Percentiles rank a stretch among this genome's conserved stretches.
Evolutionary conservation across 2,329 filamentous ascomycete genomes (phyloP).

Genomic region (Alternaria infectoria): DNA sequence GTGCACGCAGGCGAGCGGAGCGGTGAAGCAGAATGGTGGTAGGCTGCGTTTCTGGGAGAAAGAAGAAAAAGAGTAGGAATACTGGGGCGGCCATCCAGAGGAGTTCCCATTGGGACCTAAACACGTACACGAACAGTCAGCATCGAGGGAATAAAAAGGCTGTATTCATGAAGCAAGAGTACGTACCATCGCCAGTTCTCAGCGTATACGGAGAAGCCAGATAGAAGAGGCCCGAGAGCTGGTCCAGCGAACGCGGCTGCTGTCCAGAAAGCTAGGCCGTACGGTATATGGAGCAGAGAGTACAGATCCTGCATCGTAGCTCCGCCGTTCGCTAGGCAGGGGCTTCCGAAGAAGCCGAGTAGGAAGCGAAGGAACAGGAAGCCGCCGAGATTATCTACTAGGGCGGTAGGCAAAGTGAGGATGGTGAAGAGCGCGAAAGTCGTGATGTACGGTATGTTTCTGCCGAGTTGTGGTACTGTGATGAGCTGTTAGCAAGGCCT

Average conservation of each 20-base stretch:
- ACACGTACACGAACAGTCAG: neutral
- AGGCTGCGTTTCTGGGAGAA: conserved; percentile 85
- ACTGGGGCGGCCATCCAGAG: conserved; percentile 75
- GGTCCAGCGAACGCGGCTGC: conserved; percentile 65
- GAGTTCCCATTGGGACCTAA: conserved; percentile 77
- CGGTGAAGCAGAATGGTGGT: conserved; percentile 76
- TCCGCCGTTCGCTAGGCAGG: conserved; percentile 48
- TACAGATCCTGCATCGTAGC: conserved; percentile 50
- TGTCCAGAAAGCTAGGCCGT: conserved; percentile 53
- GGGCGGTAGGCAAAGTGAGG: conserved; percentile 67
- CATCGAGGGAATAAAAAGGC: neutral
- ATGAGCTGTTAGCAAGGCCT: neutral
- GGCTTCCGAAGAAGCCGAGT: conserved; percentile 49
- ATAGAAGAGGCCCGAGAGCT: conserved; percentile 67
- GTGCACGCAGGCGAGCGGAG: conserved; percentile 72
- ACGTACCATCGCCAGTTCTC: conserved; percentile 74
- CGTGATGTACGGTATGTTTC: conserved; percentile 71
- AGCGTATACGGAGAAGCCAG: conserved; percentile 75
- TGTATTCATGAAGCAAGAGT: accelerated
- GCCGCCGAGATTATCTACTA: conserved; percentile 68
- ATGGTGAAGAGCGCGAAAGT: conserved; percentile 74
- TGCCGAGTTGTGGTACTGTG: conserved; percentile 54
- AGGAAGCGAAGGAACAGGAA: conserved; percentile 62
- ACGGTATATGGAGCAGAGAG: conserved; percentile 52
- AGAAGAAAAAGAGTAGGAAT: conserved; percentile 81